Percentiles rank a stretch among this genome's conserved stretches.
phyloP scores from a whole-genome alignment of 1,284 basidiomycete genomes.

The Laetiporus sulphureus region DNA sequence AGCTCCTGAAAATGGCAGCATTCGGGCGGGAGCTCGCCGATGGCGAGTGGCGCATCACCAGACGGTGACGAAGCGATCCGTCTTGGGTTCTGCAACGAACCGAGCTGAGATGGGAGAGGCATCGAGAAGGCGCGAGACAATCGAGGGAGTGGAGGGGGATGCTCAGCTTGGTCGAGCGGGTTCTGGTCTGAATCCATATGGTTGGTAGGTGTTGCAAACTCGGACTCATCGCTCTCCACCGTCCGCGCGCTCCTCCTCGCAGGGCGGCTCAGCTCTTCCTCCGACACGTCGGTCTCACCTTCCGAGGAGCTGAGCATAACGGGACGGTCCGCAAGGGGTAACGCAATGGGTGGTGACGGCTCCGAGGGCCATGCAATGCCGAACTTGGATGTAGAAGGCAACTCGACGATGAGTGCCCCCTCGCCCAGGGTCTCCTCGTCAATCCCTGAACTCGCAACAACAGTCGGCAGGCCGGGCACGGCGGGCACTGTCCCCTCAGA shows the following conservation, averaged over 20 bases:
- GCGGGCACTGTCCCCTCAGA: slow-evolving; percentile 30
- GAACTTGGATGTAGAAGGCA: slow-evolving; percentile 40
- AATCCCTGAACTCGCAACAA: slow-evolving; percentile 22
- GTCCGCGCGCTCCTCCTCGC: slow-evolving; percentile 19
- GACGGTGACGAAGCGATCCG: slow-evolving; percentile 23
- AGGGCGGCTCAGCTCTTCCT: slow-evolving; percentile 29
- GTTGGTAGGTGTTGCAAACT: slow-evolving; percentile 30
- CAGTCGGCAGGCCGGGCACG: slow-evolving; percentile 31
- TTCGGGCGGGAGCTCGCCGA: slow-evolving; percentile 24
- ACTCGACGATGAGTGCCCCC: slow-evolving; percentile 32
- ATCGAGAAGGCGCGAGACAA: slow-evolving; percentile 67
- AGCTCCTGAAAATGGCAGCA: slow-evolving; percentile 50
- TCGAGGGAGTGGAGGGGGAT: slow-evolving; percentile 32
- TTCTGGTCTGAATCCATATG: slow-evolving; percentile 27
- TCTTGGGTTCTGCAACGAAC: slow-evolving; percentile 59
- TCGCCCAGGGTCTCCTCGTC: slow-evolving; percentile 26
- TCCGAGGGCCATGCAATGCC: slow-evolving; percentile 44
- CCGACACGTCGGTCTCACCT: slow-evolving; percentile 41
- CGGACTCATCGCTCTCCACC: slow-evolving; percentile 24
- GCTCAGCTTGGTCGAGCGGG: slow-evolving; percentile 26
- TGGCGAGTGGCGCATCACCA: slow-evolving; percentile 10
- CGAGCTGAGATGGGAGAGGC: slow-evolving; percentile 65
- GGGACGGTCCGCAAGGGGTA: slow-evolving; percentile 31
- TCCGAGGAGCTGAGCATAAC: slow-evolving; percentile 39
- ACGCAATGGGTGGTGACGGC: slow-evolving; percentile 27